Conservation (phyloP, 106 monocot species). For the Dioscorea alata region DNA sequence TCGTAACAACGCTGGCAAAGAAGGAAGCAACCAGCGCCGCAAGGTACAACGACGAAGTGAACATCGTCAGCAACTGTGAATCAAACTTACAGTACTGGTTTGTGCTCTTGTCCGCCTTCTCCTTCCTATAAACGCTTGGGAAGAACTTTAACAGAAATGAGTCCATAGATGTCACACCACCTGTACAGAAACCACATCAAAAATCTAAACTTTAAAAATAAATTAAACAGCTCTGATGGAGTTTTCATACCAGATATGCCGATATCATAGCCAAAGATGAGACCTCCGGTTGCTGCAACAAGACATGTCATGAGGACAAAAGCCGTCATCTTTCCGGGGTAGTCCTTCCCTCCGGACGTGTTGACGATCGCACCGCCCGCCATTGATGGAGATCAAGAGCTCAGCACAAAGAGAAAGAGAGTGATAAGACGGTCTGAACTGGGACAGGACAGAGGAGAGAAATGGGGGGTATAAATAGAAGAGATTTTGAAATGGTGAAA, state of each 20-base stretch:
- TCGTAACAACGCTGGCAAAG: conserved; percentile 19
- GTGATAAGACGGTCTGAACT: too few relatives aligned
- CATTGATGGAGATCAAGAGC: conserved; percentile 23
- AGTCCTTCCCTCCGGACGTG: conserved; percentile 1
- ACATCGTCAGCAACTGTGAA: conserved; percentile 2
- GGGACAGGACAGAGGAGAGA: too few relatives aligned
- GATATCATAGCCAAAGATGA: conserved; percentile 25
- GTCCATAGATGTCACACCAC: conserved; percentile 6
- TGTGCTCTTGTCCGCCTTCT: conserved; percentile 1
- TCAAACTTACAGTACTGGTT: conserved; percentile 12
- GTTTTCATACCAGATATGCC: conserved; percentile 14
- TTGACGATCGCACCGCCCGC: conserved; percentile 10
- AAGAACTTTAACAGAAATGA: conserved; percentile 6
- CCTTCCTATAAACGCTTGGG: neutral
- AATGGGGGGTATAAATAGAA: too few relatives aligned
- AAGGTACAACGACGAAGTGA: conserved; percentile 8
- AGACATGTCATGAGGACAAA: conserved; percentile 19
- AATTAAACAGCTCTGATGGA: neutral
- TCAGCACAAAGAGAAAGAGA: conserved; percentile 2
- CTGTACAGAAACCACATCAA: neutral
- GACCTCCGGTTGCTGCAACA: conserved; percentile 21
- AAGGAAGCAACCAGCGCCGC: conserved; percentile 18
- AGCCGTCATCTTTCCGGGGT: conserved; percentile 15
- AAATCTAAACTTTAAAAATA: neutral
- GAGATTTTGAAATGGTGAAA: too few relatives aligned